These are phyloP conservation scores for Acanthamoeba castellanii DNA, from an alignment of 208 protist genomes.

Conservation along the genomic window DNA sequence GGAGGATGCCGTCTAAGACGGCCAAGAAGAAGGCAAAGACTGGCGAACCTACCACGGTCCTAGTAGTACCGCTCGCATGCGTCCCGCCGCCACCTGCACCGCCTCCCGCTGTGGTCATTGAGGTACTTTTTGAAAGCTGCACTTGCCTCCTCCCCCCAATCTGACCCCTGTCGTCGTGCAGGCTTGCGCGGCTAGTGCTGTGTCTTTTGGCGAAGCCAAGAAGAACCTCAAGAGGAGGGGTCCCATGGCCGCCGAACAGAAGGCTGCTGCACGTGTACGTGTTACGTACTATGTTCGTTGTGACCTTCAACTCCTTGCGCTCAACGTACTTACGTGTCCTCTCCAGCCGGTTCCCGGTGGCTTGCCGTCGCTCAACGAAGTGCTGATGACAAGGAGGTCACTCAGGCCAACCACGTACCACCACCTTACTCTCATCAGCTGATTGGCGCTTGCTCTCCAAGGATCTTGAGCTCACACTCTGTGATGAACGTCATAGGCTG, in stretches of 20 bases:
- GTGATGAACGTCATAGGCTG: neutral
- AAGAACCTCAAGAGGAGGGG: constrained; percentile 31
- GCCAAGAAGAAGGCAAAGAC: constrained; percentile 30
- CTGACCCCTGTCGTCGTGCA: neutral
- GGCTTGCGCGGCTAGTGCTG: neutral
- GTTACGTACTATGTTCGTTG: neutral
- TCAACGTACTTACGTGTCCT: neutral
- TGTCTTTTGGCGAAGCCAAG: neutral
- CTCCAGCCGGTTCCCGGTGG: neutral
- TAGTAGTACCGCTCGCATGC: neutral
- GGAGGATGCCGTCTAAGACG: neutral
- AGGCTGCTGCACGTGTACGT: neutral
- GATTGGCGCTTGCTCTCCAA: neutral
- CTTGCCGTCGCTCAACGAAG: constrained; percentile 1
- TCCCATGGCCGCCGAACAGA: neutral
- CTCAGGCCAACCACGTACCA: constrained; percentile 15
- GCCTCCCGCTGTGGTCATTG: neutral
- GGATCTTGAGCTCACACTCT: neutral
- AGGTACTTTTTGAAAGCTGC: neutral
- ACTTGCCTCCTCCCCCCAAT: neutral
- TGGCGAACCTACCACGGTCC: neutral
- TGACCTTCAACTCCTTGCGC: neutral
- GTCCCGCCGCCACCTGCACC: neutral
- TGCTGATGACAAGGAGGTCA: neutral
- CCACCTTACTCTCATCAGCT: neutral